Evolutionary conservation across 441 rosid genomes (phyloP).

Genomic region (Erysimum pusillum): DNA sequence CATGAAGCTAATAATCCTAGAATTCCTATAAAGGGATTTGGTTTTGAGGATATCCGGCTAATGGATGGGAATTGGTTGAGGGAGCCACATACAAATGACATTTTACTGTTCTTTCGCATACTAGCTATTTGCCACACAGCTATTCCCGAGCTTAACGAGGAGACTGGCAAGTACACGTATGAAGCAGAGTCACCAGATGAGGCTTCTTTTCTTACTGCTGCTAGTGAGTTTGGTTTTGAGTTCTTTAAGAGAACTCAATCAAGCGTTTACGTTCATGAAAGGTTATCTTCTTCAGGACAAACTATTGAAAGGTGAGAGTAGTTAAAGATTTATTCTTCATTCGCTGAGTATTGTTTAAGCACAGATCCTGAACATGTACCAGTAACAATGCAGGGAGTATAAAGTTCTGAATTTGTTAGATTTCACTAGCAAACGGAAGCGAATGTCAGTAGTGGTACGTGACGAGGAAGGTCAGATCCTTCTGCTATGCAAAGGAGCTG

Average conservation of each 20-base stretch:
- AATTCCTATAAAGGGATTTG: constrained; percentile 75
- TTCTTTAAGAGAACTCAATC: constrained; percentile 89
- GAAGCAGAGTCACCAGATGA: constrained; percentile 99
- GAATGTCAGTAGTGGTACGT: constrained; percentile 89
- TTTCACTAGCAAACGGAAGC: constrained; percentile 95
- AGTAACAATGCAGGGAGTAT: constrained; percentile 75
- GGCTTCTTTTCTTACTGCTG: constrained; percentile 92
- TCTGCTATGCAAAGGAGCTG: constrained; percentile 98
- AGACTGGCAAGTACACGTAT: constrained; percentile 71
- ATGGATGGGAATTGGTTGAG: constrained; percentile 86
- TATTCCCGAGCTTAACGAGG: constrained; percentile 87
- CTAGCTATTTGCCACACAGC: constrained; percentile 94
- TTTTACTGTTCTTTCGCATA: constrained; percentile 74
- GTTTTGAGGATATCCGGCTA: constrained; percentile 84
- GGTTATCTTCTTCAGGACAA: constrained; percentile 59
- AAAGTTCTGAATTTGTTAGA: constrained; percentile 90
- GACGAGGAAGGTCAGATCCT: constrained; percentile 85
- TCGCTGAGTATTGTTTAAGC: too few relatives aligned
- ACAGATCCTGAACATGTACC: constrained; percentile 29
- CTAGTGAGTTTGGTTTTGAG: constrained; percentile 95
- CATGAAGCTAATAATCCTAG: constrained; percentile 59
- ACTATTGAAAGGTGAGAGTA: constrained; percentile 71
- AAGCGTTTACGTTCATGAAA: constrained; percentile 79
- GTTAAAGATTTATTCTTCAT: too few relatives aligned
- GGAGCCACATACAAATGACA: constrained; percentile 66